Evolutionary conservation across 345 rosid genomes (phyloP).

Genomic region (Citrus reticulata): DNA sequence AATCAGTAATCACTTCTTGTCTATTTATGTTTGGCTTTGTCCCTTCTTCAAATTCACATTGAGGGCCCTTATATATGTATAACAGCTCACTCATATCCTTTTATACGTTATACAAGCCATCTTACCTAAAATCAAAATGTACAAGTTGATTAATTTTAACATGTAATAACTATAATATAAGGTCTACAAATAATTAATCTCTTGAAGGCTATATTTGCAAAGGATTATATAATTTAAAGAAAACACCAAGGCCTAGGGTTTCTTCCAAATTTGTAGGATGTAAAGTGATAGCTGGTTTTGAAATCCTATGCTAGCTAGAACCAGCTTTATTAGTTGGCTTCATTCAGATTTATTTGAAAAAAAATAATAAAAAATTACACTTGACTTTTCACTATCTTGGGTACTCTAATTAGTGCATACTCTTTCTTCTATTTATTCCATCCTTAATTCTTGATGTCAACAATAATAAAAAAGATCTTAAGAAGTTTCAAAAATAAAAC

Average conservation of each 20-base stretch:
- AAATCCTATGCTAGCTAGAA: background rate
- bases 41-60: background rate
- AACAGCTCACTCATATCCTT: constrained; percentile 20
- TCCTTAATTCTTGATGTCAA: too few relatives aligned
- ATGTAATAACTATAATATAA: background rate
- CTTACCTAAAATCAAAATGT: constrained; percentile 7
- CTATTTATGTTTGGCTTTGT: constrained; percentile 23
- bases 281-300: background rate
- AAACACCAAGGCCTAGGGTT: background rate
- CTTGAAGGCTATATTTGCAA: background rate
- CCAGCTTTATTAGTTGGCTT: background rate
- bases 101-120: background rate
- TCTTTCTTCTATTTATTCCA: too few relatives aligned
- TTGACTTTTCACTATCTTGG: background rate
- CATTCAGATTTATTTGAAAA: background rate
- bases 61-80: constrained; percentile 21
- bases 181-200: background rate
- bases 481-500: too few relatives aligned
- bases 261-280: constrained; percentile 18
- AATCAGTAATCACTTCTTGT: background rate
- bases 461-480: too few relatives aligned
- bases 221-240: background rate
- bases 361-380: background rate
- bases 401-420: too few relatives aligned
- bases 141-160: background rate